Evolutionary conservation across 2,329 filamentous ascomycete species (phyloP).

Genomic region (Tolypocladium nubicola): DNA sequence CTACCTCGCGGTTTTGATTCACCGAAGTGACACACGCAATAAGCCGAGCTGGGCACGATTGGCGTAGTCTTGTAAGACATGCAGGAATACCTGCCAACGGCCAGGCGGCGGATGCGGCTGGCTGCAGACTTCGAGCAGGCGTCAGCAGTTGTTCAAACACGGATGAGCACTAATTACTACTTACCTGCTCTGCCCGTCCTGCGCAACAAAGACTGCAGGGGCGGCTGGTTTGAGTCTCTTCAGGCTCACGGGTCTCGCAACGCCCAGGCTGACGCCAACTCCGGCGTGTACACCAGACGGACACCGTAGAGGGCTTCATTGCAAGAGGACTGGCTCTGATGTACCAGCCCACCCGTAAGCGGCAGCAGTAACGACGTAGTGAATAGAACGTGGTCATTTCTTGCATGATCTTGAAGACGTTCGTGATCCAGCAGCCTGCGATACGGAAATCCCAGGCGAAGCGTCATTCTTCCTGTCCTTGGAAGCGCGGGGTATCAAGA

Average conservation of each 20-base stretch:
- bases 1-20: neutral
- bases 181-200: neutral
- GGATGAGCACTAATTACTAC: neutral
- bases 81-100: neutral
- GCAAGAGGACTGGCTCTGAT: neutral
- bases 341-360: neutral
- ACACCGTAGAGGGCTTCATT: neutral
- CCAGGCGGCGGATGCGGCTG: neutral
- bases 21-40: neutral
- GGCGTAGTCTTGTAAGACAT: neutral
- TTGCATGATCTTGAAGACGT: neutral
- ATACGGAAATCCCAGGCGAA: neutral
- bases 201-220: neutral
- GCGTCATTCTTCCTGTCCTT: too few species aligned
- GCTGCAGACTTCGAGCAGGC: neutral
- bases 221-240: too few species aligned
- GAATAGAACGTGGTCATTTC: neutral
- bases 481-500: too few species aligned
- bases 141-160: neutral
- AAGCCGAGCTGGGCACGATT: neutral
- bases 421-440: neutral
- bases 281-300: too few species aligned
- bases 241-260: too few species aligned
- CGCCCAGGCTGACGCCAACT: too few species aligned
- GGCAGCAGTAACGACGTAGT: too few species aligned